Conservation (phyloP, 2,329 filamentous ascomycete genomes). For the Xylaria arbuscula region DNA sequence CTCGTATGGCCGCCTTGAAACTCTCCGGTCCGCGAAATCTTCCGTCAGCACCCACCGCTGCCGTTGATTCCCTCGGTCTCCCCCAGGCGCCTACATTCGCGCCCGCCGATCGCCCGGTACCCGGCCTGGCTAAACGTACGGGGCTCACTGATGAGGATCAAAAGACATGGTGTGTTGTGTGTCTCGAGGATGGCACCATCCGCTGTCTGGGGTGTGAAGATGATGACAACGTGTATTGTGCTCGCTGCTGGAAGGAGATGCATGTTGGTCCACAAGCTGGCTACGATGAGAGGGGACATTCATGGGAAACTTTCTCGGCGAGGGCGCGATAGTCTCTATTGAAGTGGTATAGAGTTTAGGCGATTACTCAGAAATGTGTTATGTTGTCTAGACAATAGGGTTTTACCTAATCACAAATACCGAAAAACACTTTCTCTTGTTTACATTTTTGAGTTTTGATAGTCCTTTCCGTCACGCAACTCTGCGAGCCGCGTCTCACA, state of each 20-base stretch:
- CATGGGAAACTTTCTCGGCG: slow-evolving; percentile 69
- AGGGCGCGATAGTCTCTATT: slow-evolving; percentile 20
- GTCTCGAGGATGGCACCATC: slow-evolving; percentile 80
- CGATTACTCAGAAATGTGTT: slow-evolving; percentile 1
- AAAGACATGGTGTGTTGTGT: slow-evolving; percentile 84
- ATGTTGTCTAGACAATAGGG: neutral
- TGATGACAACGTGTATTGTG: slow-evolving; percentile 74
- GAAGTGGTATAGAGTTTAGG: neutral
- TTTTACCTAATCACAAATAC: neutral
- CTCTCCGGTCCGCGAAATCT: slow-evolving; percentile 44
- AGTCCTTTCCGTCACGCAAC: neutral
- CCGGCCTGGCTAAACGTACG: slow-evolving; percentile 54
- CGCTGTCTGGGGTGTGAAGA: slow-evolving; percentile 77
- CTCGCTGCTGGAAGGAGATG: slow-evolving; percentile 83
- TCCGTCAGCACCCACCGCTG: slow-evolving; percentile 47
- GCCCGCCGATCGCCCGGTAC: slow-evolving; percentile 57
- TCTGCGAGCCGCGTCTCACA: neutral
- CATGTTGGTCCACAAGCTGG: slow-evolving; percentile 76
- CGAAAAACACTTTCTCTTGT: neutral
- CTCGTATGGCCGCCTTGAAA: slow-evolving; percentile 64
- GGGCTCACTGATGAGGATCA: slow-evolving; percentile 76
- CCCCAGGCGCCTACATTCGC: slow-evolving; percentile 63
- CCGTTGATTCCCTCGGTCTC: slow-evolving; percentile 54
- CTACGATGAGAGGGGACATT: slow-evolving; percentile 76
- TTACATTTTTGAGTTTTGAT: neutral